phyloP scores from a whole-genome alignment of 371 early-diverging fungal genomes.

The Mortierella sp. region DNA sequence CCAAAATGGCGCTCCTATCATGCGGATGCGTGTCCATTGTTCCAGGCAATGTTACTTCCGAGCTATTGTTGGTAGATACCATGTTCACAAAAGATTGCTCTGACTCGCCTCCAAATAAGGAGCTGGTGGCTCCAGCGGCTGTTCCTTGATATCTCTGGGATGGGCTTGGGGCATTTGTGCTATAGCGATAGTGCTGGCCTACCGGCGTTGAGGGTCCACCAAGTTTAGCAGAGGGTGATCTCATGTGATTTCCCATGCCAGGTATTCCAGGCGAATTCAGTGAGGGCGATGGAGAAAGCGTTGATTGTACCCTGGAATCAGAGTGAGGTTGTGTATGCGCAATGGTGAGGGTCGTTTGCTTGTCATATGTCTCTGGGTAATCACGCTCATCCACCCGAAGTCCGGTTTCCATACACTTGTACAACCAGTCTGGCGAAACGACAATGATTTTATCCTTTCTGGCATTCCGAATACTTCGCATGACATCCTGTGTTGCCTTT shows the following conservation, averaged over 20 bases:
- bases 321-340: conserved; percentile 6
- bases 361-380: conserved; percentile 27
- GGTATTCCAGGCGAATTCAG: background rate
- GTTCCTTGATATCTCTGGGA: conserved; percentile 32
- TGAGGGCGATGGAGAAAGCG: conserved; percentile 10
- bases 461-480: conserved; percentile 20
- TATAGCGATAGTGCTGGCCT: background rate
- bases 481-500: conserved; percentile 13
- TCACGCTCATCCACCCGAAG: conserved; percentile 21
- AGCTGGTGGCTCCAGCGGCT: conserved; percentile 21
- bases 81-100: conserved; percentile 1
- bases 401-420: conserved; percentile 24
- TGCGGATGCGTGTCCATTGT: background rate
- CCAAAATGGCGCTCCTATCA: background rate
- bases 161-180: conserved; percentile 5
- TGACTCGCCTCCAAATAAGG: conserved; percentile 18
- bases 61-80: conserved; percentile 7
- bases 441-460: conserved; percentile 10
- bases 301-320: conserved; percentile 4
- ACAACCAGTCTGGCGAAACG: conserved; percentile 30
- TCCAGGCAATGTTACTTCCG: conserved; percentile 6
- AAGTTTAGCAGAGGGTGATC: conserved; percentile 2
- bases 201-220: conserved; percentile 11
- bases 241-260: background rate
- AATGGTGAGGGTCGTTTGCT: conserved; percentile 14